These are phyloP conservation scores for Aspergillus sp. DNA, from an alignment of 2,329 filamentous ascomycete species.

Conservation along the genomic window DNA sequence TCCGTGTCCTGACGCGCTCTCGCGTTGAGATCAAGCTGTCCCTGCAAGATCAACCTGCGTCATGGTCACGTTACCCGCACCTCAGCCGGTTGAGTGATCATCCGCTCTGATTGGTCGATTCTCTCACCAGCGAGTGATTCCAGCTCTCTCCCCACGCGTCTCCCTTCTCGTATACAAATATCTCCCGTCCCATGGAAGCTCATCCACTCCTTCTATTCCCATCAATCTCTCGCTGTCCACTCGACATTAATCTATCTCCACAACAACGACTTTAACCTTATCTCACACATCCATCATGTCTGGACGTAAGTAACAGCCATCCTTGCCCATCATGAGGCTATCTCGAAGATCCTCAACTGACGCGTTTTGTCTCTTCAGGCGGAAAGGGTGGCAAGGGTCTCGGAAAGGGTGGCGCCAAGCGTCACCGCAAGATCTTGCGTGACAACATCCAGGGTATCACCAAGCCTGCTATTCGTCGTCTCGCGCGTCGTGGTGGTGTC, in stretches of 20 bases:
- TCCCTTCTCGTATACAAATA: slow-evolving; percentile 41
- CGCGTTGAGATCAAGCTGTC: slow-evolving; percentile 27
- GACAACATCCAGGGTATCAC: slow-evolving; percentile 99
- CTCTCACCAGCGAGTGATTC: slow-evolving; percentile 39
- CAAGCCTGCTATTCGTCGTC: slow-evolving; percentile 97
- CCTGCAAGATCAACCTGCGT: slow-evolving; percentile 24
- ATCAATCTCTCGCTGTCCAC: slow-evolving; percentile 23
- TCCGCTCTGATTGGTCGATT: slow-evolving; percentile 37
- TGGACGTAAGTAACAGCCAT: slow-evolving; percentile 53
- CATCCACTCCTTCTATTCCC: slow-evolving; percentile 25
- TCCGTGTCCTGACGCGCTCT: slow-evolving; percentile 20
- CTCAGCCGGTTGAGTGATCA: slow-evolving; percentile 29
- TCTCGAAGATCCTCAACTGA: slow-evolving; percentile 42
- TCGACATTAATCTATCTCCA: slow-evolving; percentile 26
- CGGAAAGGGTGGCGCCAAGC: slow-evolving; percentile 97
- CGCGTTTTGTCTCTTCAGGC: slow-evolving; percentile 55
- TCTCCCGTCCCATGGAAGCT: slow-evolving; percentile 29
- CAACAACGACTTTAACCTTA: slow-evolving; percentile 29
- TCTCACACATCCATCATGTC: slow-evolving; percentile 50
- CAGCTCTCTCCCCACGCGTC: slow-evolving; percentile 27
- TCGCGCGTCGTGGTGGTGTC: slow-evolving; percentile 98
- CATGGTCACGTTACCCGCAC: slow-evolving; percentile 28
- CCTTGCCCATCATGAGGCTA: slow-evolving; percentile 1
- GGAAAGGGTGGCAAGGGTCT: slow-evolving; percentile 97
- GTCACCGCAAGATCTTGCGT: slow-evolving; percentile 97